Base-by-base conservation (phyloP, 2,329 filamentous ascomycete genomes). In the Grosmannia penicillata region DNA sequence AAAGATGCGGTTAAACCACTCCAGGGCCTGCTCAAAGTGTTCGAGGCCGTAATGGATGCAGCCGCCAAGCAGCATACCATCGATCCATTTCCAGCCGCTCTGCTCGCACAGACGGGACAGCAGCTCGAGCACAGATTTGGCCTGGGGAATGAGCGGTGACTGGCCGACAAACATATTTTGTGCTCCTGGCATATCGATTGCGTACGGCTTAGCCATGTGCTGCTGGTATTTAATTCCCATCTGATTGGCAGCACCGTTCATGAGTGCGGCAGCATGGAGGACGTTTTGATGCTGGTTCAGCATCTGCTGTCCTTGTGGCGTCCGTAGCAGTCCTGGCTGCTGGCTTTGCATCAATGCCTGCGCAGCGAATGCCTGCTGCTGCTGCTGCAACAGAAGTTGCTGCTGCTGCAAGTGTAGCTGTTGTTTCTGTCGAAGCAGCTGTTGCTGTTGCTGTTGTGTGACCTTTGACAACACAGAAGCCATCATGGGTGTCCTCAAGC, bases 1-100 rank as follows among this genome's bases (percentile, higher is more conserved):
- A 30, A 69, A 59, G 43, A 78, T 71, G 45, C 77, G 75, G 42
- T 68, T 73, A 55, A 85, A 89, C 78, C 78, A 85, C 43, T 76
- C 70, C 33, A 82, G 56, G 14, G 82, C 79, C 45, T 84, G 79
- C 44, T 82, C 72, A 53, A 91, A 93, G 52, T 84, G 77, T 44
- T 85, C 84, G 13, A 96, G 61, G 8, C 83, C 87, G 60, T 96
- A 96, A 36, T 89, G 80, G 41, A 98, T 65, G 59, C 91, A 96
- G 3, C 91, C 91, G 28, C 82, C 85, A 7, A 96, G 65, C 28
- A 96, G 65, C 65, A 96, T 87, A 3, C 91, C 91, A 53, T 96
- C 89, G 38, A 86, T 72, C 91, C 91, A 98, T 49, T 76, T 72
- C 82, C 84, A 91, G 9, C 69, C 70, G 50, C 79, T 84, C 54